Conservation (phyloP, 2,329 filamentous ascomycete genomes). For the Hymenoscyphus occultus region DNA sequence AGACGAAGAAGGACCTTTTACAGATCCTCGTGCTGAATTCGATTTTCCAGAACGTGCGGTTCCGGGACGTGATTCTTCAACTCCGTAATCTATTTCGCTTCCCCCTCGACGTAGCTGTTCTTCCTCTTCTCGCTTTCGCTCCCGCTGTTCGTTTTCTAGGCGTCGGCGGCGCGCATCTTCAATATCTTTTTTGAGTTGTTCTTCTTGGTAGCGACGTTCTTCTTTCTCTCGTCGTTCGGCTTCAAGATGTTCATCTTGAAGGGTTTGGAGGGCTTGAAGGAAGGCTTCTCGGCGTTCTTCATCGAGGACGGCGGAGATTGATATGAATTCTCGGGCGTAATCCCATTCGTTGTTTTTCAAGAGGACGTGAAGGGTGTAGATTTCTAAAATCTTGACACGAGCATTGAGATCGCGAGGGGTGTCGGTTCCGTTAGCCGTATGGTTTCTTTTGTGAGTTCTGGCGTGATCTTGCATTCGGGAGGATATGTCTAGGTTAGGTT, state of each 20-base stretch:
- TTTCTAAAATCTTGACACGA: slow-evolving; percentile 85
- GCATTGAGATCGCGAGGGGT: slow-evolving; percentile 82
- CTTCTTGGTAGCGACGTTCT: slow-evolving; percentile 55
- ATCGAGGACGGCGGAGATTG: slow-evolving; percentile 79
- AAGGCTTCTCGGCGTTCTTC: slow-evolving; percentile 90
- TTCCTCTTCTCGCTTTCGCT: slow-evolving; percentile 52
- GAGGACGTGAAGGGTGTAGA: slow-evolving; percentile 94
- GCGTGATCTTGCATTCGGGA: slow-evolving; percentile 57
- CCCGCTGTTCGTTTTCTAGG: slow-evolving; percentile 56
- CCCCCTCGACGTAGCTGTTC: slow-evolving; percentile 40
- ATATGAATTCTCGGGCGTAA: slow-evolving; percentile 88
- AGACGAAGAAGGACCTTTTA: slow-evolving; percentile 35
- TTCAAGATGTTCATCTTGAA: slow-evolving; percentile 81
- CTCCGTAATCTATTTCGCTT: slow-evolving; percentile 66
- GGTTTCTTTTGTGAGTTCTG: slow-evolving; percentile 53
- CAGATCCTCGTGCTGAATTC: slow-evolving; percentile 32
- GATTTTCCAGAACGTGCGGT: slow-evolving; percentile 26
- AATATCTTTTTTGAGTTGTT: slow-evolving; percentile 53
- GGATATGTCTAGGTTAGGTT: slow-evolving; percentile 69
- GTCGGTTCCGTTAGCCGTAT: slow-evolving; percentile 66
- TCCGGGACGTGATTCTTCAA: slow-evolving; percentile 49
- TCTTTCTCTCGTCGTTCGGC: slow-evolving; percentile 61
- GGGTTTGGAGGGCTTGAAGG: slow-evolving; percentile 75
- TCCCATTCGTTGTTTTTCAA: slow-evolving; percentile 94
- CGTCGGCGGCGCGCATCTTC: slow-evolving; percentile 55